Base-by-base conservation (phyloP, 345 rosid genomes). In the Gossypium sturtianum region DNA sequence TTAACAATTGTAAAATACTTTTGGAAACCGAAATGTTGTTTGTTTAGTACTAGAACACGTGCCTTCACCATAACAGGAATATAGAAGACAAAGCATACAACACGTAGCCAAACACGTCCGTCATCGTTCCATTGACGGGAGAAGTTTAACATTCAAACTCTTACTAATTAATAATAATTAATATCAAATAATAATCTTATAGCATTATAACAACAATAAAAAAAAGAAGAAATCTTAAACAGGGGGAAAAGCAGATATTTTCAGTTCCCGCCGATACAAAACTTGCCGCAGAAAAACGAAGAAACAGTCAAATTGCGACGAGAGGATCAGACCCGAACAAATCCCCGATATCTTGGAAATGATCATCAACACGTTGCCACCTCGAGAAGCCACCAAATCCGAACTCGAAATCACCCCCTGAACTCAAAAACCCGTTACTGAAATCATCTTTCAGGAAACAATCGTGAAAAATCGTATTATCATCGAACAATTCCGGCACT, bases 261-360 rank as follows among this genome's bases (percentile, higher is more conserved):
- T 71, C 78, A 27, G 34, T 49, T 76, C 34, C 80, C 85, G 84
- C 80, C 84, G 86, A 75, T 65, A 66, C 87, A 89, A 91, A 89
- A 87, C 66, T 85, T 17, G 76, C 85, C 70, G 77, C 79, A 51
- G 19, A 53, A 52, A 47, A 59, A 12, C 4, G 12, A 29, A 59
- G 6, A 27, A 54, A n/a, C 5, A 0, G 44, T 84, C 78, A 91
- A 58, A 82, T 67, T 51, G 92, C 80, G 9, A 86, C 62, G 12
- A 78, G 71, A 67, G 94, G 79, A 83, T 94, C 98, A 82, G 89
- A 87, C 80, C 88, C 89, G 83, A 92, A 83, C 48, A 91, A 11
- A 58, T 92, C 98, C 3, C 88, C 97, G 66, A 89, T 84, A 67
- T 92, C 97, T 80, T 84, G 97, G 72, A 92, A 84, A 68, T 81